Base-by-base conservation (phyloP, 495 filamentous ascomycete species). In the Hypoxylon trugodes region DNA sequence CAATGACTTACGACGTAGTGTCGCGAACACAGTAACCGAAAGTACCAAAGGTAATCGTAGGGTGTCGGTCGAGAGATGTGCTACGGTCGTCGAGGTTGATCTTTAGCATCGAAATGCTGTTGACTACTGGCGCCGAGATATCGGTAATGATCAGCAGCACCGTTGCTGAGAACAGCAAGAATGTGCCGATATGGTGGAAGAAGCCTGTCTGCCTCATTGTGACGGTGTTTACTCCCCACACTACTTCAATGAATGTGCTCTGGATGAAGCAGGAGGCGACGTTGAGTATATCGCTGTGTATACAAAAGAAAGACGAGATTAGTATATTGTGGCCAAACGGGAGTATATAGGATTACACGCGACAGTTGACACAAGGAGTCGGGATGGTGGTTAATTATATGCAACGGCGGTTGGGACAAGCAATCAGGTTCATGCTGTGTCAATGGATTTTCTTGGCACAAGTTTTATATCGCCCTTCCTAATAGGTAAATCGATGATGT, bases 171-270 rank as follows among this genome's bases (percentile, higher is more conserved):
- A 88, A 76, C 60, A 88, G 77, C 58, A 88, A 72, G 59, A 82
- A 81, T n/a, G 83, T 83, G 63, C 85, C 85, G 51, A 87, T 67
- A 64, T 85, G 82, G 73, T 84, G 82, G 66, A 84, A 77, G 66
- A 83, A 78, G 43, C 81, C 78, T 21, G 79, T 84, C 43, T 69
- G 59, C 40, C 71, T 71, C 79, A 82, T 82, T 51, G 55, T 72
- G 65, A 52, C 30, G 33, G 35, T 13, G 28, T 37, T 9, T 60
- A 25, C 33, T 24, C n/a, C 22, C 2, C 42, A 30, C 22, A 15
- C 22, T 18, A n/a, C 6, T 47, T 35, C 24, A 22, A 38, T 38
- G 4, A 10, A 9, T 19, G 25, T 42, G 24, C 16, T 54, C 4
- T 26, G 13, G 15, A 19, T 13, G 19, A 45, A 2, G 15, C 45